Percentiles rank a stretch among this genome's conserved stretches.
Conservation (phyloP, 352 stramenopile species). For the Discostella stelligera region DNA sequence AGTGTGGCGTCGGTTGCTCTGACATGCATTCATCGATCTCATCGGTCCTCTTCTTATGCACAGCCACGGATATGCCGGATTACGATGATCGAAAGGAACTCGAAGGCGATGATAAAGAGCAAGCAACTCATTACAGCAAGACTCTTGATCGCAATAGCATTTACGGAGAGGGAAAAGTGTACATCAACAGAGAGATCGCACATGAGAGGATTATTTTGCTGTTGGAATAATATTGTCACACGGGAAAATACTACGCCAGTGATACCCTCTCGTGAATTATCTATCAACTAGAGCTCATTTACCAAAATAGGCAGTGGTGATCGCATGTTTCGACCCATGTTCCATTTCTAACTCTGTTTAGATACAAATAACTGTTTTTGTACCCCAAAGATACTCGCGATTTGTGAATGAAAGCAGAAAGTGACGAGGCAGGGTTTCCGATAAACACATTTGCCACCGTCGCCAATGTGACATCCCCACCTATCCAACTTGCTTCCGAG, state of each 20-base stretch:
- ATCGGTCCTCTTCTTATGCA: background rate
- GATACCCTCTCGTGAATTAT: background rate
- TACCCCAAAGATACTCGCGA: constrained; percentile 27
- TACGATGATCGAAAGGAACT: constrained; percentile 54
- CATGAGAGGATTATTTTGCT: constrained; percentile 63
- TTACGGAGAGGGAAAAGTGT: constrained; percentile 71
- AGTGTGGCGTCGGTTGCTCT: background rate
- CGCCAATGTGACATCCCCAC: constrained; percentile 37
- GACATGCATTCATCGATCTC: background rate
- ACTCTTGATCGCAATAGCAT: constrained; percentile 62
- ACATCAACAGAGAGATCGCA: constrained; percentile 58
- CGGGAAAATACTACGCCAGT: background rate
- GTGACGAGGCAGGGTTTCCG: constrained; percentile 41
- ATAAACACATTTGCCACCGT: constrained; percentile 51
- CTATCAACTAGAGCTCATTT: background rate
- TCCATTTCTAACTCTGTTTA: constrained; percentile 23
- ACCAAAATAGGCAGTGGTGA: constrained; percentile 17
- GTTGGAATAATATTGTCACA: background rate
- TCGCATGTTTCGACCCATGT: constrained; percentile 30
- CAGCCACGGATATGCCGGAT: constrained; percentile 54
- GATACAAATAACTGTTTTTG: constrained; percentile 38
- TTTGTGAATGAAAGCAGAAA: constrained; percentile 45
- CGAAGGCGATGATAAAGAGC: constrained; percentile 41
- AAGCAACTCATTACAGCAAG: constrained; percentile 72
- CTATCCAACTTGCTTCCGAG: constrained; percentile 35